These are phyloP conservation scores for Alternaria sp. DNA, from an alignment of 2,329 filamentous ascomycete genomes.

Conservation along the genomic window DNA sequence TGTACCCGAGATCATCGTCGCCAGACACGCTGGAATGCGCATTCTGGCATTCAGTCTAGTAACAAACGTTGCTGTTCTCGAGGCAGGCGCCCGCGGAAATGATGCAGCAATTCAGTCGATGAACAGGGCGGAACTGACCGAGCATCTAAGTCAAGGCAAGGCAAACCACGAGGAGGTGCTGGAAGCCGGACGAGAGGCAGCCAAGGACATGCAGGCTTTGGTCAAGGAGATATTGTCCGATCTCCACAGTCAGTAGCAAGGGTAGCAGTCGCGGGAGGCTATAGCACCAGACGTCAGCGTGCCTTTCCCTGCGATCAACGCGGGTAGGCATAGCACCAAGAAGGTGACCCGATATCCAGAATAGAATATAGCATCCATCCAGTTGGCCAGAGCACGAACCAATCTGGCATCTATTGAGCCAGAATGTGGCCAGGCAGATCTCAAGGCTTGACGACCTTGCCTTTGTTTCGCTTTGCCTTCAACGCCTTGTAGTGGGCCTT, in stretches of 20 bases:
- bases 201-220: constrained; percentile 68
- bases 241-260: constrained; percentile 38
- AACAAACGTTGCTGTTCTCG: constrained; percentile 70
- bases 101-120: constrained; percentile 62
- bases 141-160: constrained; percentile 65
- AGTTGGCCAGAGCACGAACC: neutral
- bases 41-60: constrained; percentile 73
- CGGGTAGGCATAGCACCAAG: neutral
- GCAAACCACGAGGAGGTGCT: constrained; percentile 73
- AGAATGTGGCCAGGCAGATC: neutral
- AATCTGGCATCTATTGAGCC: neutral
- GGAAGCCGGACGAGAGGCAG: constrained; percentile 67
- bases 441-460: constrained; percentile 49
- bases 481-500: constrained; percentile 88
- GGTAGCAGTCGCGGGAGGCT: too few species aligned
- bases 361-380: neutral
- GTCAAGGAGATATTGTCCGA: constrained; percentile 58
- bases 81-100: constrained; percentile 67
- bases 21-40: constrained; percentile 69
- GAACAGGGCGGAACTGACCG: constrained; percentile 61
- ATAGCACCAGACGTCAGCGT: neutral
- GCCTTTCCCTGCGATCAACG: neutral
- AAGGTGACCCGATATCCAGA: neutral
- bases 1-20: constrained; percentile 73
- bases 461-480: constrained; percentile 64